Evolutionary conservation across 495 filamentous ascomycete genomes (phyloP), one percentile per base, ranked within the genome.

Genomic region (Penicillium antarcticum): DNA sequence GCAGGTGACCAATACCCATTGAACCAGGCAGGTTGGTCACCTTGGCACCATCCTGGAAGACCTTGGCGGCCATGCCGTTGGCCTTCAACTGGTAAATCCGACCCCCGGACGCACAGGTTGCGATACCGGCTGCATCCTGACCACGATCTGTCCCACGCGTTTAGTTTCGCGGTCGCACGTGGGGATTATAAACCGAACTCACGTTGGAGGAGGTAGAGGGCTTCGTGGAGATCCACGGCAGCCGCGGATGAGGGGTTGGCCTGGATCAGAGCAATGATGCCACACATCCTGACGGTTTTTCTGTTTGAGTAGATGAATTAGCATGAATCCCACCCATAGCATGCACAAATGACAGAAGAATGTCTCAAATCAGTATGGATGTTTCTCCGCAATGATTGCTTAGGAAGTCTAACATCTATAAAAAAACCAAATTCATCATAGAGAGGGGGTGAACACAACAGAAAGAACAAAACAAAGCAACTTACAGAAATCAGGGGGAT

Each of bases 51-150:
- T 92, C 86, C 18, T 76, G 79, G 72, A 95, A 95, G 51, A 95
- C 88, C 72, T 89, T 90, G 51, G 87, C 81, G 19, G 89, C 94
- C 81, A 96, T 89, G 31, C 91, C 92, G 66, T 92, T 92, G 45
- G 91, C 88, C 73, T 96, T 97, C 68, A 88, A 84, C 59, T 96
- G 91, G 69, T 85, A 91, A 49, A 96, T 87, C 11, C 88, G 80
- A 53, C 92, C 91, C 12, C 89, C 87, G 0, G 79, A 67, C 5
- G 81, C 85, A 61, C 89, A 95, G 18, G 86, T 91, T 26, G 76
- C 71, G 38, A 95, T 92, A 43, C 92, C 92, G 42, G 87, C 91
- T 19, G 92, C 92, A 86, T 96, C 92, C 66, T 96, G 90, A 46
- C 91, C 89, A 60, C 91, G 69, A 61, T 79, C 72, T 75, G 51